phyloP scores from a whole-genome alignment of 805 yeast species.

The Lipomyces chichibuensis region DNA sequence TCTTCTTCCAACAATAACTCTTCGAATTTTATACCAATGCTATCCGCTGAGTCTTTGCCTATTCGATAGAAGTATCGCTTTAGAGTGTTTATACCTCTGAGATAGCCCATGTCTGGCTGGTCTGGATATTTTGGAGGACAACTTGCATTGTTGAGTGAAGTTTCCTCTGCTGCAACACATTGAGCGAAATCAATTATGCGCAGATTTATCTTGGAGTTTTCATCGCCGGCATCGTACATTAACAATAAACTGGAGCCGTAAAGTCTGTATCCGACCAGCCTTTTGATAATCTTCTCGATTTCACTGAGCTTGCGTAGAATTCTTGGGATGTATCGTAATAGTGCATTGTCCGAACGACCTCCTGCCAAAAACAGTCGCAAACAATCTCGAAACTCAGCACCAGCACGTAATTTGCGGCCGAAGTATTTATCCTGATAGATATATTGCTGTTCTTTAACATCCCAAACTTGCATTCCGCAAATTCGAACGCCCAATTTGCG shows the following conservation, averaged over 20 bases:
- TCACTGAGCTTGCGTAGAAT: constrained; percentile 64
- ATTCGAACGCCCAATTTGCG: constrained; percentile 83
- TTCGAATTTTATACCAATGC: background rate
- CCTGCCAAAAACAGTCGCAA: constrained; percentile 78
- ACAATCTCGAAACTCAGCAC: constrained; percentile 75
- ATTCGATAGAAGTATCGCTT: constrained; percentile 65
- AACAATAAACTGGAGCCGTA: constrained; percentile 88
- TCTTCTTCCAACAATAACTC: background rate
- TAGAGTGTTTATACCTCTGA: constrained; percentile 78
- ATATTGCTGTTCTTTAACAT: constrained; percentile 50
- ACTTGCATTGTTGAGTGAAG: constrained; percentile 43
- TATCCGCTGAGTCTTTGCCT: constrained; percentile 49
- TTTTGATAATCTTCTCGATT: constrained; percentile 57
- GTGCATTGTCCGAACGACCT: constrained; percentile 61
- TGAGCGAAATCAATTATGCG: constrained; percentile 95
- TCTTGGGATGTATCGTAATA: constrained; percentile 66
- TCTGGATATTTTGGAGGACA: constrained; percentile 74
- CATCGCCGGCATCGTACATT: constrained; percentile 75
- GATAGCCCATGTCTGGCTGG: constrained; percentile 77
- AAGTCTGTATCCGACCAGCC: constrained; percentile 74
- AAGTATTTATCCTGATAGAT: constrained; percentile 86
- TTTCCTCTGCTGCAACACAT: constrained; percentile 70
- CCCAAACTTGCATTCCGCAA: constrained; percentile 93
- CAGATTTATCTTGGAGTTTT: constrained; percentile 46
- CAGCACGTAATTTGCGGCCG: constrained; percentile 75